phyloP scores from a whole-genome alignment of 2,329 filamentous ascomycete genomes.

The Cordyceps javanica region DNA sequence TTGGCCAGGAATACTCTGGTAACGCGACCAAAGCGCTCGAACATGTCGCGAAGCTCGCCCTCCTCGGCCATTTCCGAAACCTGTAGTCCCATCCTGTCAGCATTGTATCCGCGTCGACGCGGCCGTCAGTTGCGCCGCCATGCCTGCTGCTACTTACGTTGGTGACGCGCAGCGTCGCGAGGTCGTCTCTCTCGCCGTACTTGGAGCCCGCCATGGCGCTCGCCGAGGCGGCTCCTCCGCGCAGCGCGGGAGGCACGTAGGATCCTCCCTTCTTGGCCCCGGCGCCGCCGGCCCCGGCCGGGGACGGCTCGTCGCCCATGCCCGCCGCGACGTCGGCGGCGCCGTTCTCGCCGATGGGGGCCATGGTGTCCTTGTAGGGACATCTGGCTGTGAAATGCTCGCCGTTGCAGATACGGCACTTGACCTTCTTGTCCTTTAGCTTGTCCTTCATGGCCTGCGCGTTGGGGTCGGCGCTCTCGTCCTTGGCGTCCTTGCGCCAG shows the following conservation, averaged over 20 bases:
- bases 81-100: constrained; percentile 39
- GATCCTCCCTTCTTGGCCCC: constrained; percentile 67
- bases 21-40: constrained; percentile 93
- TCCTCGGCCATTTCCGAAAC: constrained; percentile 97
- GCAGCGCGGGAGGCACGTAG: constrained; percentile 91
- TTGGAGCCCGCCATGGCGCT: constrained; percentile 69
- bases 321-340: constrained; percentile 50
- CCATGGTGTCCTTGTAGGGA: constrained; percentile 99
- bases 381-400: constrained; percentile 99
- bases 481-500: constrained; percentile 87
- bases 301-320: constrained; percentile 42
- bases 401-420: constrained; percentile 97
- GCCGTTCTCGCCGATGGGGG: constrained; percentile 63
- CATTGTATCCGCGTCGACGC: constrained; percentile 1
- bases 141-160: constrained; percentile 66
- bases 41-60: constrained; percentile 91
- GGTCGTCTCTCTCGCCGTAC: constrained; percentile 87
- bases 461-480: constrained; percentile 68
- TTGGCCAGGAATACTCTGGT: constrained; percentile 97
- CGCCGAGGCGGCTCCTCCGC: constrained; percentile 56
- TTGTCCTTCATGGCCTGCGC: constrained; percentile 71
- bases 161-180: constrained; percentile 93
- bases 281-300: constrained; percentile 40
- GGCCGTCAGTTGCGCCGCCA: neutral
- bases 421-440: constrained; percentile 99